A percentile compares a stretch with the other conserved stretches of the same genome.
Conservation (phyloP, 768 basidiomycete genomes). For the Mycena vulgaris region DNA sequence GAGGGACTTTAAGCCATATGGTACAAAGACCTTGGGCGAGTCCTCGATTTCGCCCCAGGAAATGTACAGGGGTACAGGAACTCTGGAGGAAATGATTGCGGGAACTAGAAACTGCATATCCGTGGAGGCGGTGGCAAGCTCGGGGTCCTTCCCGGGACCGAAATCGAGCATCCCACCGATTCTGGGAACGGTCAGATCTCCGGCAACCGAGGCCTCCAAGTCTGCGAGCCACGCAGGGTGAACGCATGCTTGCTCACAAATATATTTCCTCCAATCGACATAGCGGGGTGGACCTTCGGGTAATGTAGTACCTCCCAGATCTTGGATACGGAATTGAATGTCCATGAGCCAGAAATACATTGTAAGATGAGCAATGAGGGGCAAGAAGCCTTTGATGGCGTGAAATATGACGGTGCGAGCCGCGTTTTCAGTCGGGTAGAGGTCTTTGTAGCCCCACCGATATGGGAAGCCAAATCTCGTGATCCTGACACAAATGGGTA, state of each 20-base stretch:
- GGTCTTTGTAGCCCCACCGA: not conserved
- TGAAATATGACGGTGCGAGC: conserved; percentile 1
- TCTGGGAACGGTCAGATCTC: conserved; percentile 4
- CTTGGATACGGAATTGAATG: not conserved
- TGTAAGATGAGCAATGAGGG: not conserved
- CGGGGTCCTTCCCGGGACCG: not conserved
- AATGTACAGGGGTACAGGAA: not conserved
- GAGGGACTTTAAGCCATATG: not conserved
- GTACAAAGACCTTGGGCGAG: not conserved
- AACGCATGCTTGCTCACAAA: not conserved
- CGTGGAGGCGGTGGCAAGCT: not conserved
- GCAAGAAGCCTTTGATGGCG: conserved; percentile 1
- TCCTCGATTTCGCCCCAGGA: not conserved
- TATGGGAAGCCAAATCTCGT: not conserved
- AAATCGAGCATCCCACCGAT: conserved; percentile 24
- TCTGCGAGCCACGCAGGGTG: not conserved
- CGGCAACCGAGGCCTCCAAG: conserved; percentile 2
- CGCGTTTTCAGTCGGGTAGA: not conserved
- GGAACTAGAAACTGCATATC: not conserved
- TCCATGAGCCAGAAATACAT: conserved; percentile 3
- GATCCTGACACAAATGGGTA: not conserved
- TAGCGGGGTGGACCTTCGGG: not conserved
- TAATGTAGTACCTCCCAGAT: not conserved
- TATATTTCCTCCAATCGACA: not conserved
- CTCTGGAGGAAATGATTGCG: not conserved